Evolutionary conservation across 1,139 yeast species (phyloP).

Genomic region (Kodamaea ohmeri): DNA sequence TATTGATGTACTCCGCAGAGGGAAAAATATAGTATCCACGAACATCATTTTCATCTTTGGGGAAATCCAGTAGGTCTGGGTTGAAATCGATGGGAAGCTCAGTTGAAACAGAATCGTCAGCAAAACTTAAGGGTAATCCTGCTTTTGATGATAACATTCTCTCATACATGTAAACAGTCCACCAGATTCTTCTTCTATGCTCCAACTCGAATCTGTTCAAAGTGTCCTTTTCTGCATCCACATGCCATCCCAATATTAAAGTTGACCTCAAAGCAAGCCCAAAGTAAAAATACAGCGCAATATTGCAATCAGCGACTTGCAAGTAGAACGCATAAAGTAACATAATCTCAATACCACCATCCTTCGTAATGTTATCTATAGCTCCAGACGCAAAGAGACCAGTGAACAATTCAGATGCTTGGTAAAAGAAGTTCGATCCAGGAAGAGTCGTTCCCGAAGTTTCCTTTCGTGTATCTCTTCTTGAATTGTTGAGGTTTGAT

Average conservation of each 20-base stretch:
- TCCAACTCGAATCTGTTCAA: slow-evolving; percentile 67
- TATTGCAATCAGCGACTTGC: slow-evolving; percentile 83
- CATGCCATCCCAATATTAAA: slow-evolving; percentile 77
- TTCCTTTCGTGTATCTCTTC: slow-evolving; percentile 14
- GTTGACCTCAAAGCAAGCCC: slow-evolving; percentile 78
- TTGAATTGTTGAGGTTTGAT: slow-evolving; percentile 13
- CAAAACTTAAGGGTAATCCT: slow-evolving; percentile 74
- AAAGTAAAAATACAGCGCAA: slow-evolving; percentile 76
- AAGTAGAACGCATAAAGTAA: slow-evolving; percentile 74
- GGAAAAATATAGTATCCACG: slow-evolving; percentile 68
- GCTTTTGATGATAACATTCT: slow-evolving; percentile 83
- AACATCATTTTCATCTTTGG: slow-evolving; percentile 50
- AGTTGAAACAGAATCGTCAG: slow-evolving; percentile 76
- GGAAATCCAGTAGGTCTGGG: slow-evolving; percentile 51
- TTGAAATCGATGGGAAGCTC: slow-evolving; percentile 73
- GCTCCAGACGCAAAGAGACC: slow-evolving; percentile 79
- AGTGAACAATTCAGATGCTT: slow-evolving; percentile 72
- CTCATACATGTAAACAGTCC: slow-evolving; percentile 91
- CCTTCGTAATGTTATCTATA: slow-evolving; percentile 69
- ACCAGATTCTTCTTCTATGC: slow-evolving; percentile 81
- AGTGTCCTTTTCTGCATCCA: slow-evolving; percentile 69
- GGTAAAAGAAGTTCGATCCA: slow-evolving; percentile 73
- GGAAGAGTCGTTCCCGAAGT: slow-evolving; percentile 48
- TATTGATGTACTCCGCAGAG: slow-evolving; percentile 73
- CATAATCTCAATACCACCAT: slow-evolving; percentile 81